Conservation (phyloP, 805 yeast species). For the Sugiyamaella chiloensis region DNA sequence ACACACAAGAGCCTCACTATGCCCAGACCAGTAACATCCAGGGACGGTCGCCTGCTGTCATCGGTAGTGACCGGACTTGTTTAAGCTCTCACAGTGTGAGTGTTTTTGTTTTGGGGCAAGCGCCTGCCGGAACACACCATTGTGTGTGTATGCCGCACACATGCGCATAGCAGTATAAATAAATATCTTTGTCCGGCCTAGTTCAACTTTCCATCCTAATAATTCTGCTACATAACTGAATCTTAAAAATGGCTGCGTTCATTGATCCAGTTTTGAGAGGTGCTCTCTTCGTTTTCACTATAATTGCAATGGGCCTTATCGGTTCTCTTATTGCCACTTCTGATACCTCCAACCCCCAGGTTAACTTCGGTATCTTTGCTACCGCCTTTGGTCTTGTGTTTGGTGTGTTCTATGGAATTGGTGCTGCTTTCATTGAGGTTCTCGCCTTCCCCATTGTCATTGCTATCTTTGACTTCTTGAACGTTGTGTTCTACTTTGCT, state of each 20-base stretch:
- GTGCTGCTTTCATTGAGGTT: slow-evolving; percentile 71
- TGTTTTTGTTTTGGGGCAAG: background rate
- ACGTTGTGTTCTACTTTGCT: slow-evolving; percentile 87
- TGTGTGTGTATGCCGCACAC: background rate
- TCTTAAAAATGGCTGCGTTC: slow-evolving; percentile 23
- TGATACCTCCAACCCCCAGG: slow-evolving; percentile 60
- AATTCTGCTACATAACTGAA: background rate
- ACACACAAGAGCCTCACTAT: slow-evolving; percentile 1
- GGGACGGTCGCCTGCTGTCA: slow-evolving; percentile 2
- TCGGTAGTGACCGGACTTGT: slow-evolving; percentile 2
- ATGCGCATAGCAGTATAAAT: background rate
- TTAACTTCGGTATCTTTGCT: slow-evolving; percentile 82
- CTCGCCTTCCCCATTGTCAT: slow-evolving; percentile 86
- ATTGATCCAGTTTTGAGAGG: slow-evolving; percentile 75
- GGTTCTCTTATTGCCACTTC: slow-evolving; percentile 72
- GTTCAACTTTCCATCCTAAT: background rate
- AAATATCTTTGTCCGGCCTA: background rate
- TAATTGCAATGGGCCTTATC: slow-evolving; percentile 79
- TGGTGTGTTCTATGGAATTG: slow-evolving; percentile 72
- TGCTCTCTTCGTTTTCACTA: slow-evolving; percentile 70
- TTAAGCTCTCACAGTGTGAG: background rate
- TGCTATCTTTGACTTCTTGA: slow-evolving; percentile 76
- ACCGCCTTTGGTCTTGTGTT: slow-evolving; percentile 82
- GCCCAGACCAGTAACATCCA: slow-evolving; percentile 1
- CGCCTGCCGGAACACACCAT: background rate